These are phyloP conservation scores for Fusarium brachygibbosum DNA, from an alignment of 2,329 filamentous ascomycete genomes.

Conservation along the genomic window DNA sequence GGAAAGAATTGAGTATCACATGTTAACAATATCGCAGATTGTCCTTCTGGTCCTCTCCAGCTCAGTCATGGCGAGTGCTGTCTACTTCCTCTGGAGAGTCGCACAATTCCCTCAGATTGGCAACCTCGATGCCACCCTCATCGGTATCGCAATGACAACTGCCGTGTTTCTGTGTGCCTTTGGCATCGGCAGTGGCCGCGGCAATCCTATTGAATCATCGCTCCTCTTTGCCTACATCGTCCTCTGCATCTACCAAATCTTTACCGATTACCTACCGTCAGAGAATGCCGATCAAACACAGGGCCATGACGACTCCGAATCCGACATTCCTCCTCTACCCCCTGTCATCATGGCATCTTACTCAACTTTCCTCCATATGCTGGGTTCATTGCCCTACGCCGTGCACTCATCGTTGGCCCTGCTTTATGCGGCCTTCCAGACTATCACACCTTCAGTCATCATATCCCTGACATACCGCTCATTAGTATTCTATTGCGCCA, in stretches of 20 bases:
- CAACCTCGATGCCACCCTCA: constrained; percentile 91
- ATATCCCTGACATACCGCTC: constrained; percentile 95
- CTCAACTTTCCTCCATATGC: constrained; percentile 86
- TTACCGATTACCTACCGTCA: constrained; percentile 95
- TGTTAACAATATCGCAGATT: constrained; percentile 74
- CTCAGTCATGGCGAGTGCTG: constrained; percentile 90
- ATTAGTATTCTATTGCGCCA: constrained; percentile 95
- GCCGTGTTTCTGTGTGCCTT: constrained; percentile 93
- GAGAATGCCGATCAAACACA: constrained; percentile 69
- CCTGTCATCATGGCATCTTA: constrained; percentile 99
- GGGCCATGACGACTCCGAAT: constrained; percentile 68
- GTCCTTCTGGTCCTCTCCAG: constrained; percentile 88
- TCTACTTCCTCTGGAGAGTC: constrained; percentile 97
- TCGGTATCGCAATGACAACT: constrained; percentile 92
- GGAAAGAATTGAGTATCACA: background rate
- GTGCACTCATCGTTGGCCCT: constrained; percentile 88
- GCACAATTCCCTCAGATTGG: constrained; percentile 93
- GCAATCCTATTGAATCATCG: constrained; percentile 95
- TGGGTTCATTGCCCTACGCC: constrained; percentile 85
- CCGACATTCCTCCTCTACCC: constrained; percentile 95
- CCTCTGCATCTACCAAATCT: constrained; percentile 99
- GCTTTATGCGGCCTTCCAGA: constrained; percentile 91
- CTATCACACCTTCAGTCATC: constrained; percentile 94
- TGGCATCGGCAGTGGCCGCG: constrained; percentile 92
- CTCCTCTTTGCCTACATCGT: constrained; percentile 96